Evolutionary conservation across 2,329 filamentous ascomycete genomes (phyloP), one percentile per base, ranked within the genome.

Genomic region (Amauroascus verrucosus): DNA sequence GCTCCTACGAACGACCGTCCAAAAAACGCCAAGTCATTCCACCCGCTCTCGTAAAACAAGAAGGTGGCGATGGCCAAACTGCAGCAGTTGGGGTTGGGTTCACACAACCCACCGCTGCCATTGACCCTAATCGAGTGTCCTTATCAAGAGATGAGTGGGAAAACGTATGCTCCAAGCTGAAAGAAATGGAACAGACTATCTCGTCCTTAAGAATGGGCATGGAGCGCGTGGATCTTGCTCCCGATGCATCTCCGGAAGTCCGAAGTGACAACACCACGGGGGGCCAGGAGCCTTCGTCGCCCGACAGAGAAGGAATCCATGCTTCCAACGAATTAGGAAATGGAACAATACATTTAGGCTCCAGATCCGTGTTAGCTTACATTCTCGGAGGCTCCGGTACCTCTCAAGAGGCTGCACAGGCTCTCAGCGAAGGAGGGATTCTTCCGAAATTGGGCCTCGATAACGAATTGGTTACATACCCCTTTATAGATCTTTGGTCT

Each of bases 401-500:
- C 9, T 68, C 72, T 35, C 71, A 74, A 57, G 64, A 66, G 41
- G 58, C 60, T 1, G 57, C 72, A 3, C 75, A 80, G 57, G 76
- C 81, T 47, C 66, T 82, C 18, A 65, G 82, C 43, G 78, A 81
- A 58, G 80, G 79, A 59, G 80, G 77, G 45, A 80, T 83, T 58
- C 65, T 83, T 20, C 80, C 80, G 0, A 77, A 83, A 52, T 74
- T 83, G 54, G 80, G 80, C 2, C 70, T 83, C 32, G 80, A 83
- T 61, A 83, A 83, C 59, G 80, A 83, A 60, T 79, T 76, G 35
- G 79, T 79, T 3, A 83, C 80, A 7, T 83, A 83, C 61, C 80
- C 80, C 6, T 83, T 83, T 60, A 78, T 83, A 26, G 80, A 83
- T 61, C 67, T 83, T 2, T 83, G 80, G 79, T 81, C 80, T 5